Base-by-base conservation (phyloP, 352 stramenopile species). In the Phytophthora pluvialis region DNA sequence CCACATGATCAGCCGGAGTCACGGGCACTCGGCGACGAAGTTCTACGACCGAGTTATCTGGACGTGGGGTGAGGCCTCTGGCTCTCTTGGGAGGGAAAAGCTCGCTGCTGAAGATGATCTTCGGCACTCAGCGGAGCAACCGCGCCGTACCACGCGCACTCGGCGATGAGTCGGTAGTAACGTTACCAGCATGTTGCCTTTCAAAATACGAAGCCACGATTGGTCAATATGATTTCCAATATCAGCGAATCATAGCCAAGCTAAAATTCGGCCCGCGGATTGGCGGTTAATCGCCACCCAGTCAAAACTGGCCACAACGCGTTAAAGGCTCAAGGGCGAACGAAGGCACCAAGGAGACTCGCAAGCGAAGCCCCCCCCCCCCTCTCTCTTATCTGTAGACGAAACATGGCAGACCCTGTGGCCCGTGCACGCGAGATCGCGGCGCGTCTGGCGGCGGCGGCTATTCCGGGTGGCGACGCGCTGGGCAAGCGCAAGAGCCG, bases 401-500 rank as follows among this genome's bases (percentile, higher is more conserved):
- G 16, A 39, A 53, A 28, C 12, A 89, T 82, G 70, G 59, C 80
- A 46, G 79, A 96, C 72, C 85, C 88, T 7, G 88, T 95, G 36
- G 88, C 86, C 13, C 82, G 84, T 44, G 88, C 88, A 53, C 83
- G 88, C 4, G 88, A 87, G 61, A 96, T 96, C 64, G 88, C 88
- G 4, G 88, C 88, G 35, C 84, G 88, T 53, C 65, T 96, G 50
- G 85, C 84, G 10, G 81, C 86, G 7, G 64, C 80, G 5, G 83
- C 82, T n/a, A 88, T 94, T 43, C 86, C 86, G 0, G 77, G 77
- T 26, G 69, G 66, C 13, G 85, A 93, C 58, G 60, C 72, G 4
- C 70, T 94, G 15, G 88, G 88, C 42, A 96, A 96, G 70, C 74
- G 88, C 48, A 95, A 94, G 75, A 94, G 77, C 49, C 84, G 86